These are phyloP conservation scores for Tricholoma sp. DNA, from an alignment of 768 basidiomycete genomes.

Conservation along the genomic window DNA sequence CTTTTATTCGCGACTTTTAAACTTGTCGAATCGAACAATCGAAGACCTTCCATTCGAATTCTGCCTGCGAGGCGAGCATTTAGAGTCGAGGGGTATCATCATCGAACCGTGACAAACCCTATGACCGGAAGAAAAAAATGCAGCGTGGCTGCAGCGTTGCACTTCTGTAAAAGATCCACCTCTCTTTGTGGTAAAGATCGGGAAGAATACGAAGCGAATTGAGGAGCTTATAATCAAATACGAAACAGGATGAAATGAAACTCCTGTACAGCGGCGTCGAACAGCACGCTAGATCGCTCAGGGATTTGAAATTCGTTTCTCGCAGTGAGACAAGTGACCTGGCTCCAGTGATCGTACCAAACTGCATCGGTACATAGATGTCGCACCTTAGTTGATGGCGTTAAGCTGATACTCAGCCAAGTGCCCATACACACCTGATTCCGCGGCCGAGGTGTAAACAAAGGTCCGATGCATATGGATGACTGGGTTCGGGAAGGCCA, in stretches of 20 bases:
- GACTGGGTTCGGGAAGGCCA: neutral
- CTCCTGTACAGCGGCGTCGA: neutral
- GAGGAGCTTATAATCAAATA: neutral
- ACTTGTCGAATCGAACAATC: neutral
- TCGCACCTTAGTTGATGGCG: neutral
- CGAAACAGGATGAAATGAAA: neutral
- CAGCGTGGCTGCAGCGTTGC: conserved; percentile 1
- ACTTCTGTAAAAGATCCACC: conserved; percentile 8
- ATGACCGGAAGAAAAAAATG: neutral
- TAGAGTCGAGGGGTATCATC: neutral
- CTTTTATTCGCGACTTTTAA: conserved; percentile 6
- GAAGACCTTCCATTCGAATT: conserved; percentile 1
- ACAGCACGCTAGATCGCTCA: neutral
- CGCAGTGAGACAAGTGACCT: neutral
- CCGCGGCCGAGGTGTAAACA: neutral
- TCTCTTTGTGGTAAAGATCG: neutral
- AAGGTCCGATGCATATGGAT: neutral
- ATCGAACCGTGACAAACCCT: conserved; percentile 1
- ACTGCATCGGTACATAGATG: neutral
- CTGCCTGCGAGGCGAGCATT: neutral
- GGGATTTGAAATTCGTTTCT: neutral
- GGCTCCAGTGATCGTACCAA: neutral
- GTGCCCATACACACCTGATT: neutral
- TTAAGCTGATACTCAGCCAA: neutral
- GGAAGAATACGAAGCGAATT: neutral